Percentiles rank a stretch among this genome's conserved stretches.
phyloP scores from a whole-genome alignment of 225 moss, liverwort and hornwort genomes.

The Anthoceros angustus region DNA sequence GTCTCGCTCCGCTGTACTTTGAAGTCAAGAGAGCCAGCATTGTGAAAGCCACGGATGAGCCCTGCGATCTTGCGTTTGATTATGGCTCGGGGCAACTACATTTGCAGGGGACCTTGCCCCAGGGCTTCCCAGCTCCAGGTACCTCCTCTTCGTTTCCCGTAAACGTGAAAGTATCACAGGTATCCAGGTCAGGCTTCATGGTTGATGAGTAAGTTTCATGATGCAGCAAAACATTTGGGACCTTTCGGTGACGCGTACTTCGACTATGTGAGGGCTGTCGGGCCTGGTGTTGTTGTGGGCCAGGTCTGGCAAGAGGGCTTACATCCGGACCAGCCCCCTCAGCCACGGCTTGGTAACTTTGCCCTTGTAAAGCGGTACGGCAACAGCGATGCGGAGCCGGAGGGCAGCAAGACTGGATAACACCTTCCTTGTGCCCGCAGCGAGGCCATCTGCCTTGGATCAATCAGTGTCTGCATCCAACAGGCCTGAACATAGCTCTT shows the following conservation, averaged over 20 bases:
- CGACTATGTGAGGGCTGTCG: constrained; percentile 75
- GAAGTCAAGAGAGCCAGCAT: constrained; percentile 38
- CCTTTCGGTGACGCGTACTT: constrained; percentile 59
- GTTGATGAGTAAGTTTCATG: background rate
- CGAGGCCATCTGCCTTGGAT: too few species aligned
- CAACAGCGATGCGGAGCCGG: background rate
- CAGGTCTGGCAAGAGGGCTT: constrained; percentile 50
- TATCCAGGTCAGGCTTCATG: background rate
- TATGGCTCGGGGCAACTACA: constrained; percentile 68
- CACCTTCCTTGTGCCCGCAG: background rate
- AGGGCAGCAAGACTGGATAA: background rate
- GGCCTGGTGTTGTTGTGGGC: constrained; percentile 83
- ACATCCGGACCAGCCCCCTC: constrained; percentile 10
- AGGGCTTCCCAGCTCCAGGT: constrained; percentile 82
- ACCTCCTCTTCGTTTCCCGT: constrained; percentile 6
- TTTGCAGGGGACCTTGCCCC: constrained; percentile 39
- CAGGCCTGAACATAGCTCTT: too few species aligned
- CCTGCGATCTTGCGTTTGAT: constrained; percentile 62
- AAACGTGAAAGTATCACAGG: background rate
- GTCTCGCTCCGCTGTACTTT: constrained; percentile 70
- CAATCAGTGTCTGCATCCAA: too few species aligned
- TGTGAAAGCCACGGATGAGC: constrained; percentile 60
- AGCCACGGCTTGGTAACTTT: constrained; percentile 45
- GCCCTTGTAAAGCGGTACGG: constrained; percentile 34
- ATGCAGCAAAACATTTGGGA: constrained; percentile 50